phyloP scores from a whole-genome alignment of 2,329 filamentous ascomycete genomes.

The Colletotrichum filicis region DNA sequence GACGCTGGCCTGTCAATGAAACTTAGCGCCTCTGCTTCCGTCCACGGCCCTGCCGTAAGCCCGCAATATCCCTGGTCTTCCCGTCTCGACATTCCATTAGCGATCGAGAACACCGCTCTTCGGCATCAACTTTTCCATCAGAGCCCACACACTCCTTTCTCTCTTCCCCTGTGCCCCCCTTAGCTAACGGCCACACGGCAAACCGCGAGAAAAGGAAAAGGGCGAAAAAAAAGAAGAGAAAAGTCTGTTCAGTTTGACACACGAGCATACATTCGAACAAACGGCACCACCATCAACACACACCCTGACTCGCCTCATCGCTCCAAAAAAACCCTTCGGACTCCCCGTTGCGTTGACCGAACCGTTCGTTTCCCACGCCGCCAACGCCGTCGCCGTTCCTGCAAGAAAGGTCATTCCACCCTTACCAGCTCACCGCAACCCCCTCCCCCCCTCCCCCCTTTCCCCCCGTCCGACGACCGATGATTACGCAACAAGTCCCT shows the following conservation, averaged over 20 bases:
- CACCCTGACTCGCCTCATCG: not conserved
- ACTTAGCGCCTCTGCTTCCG: slow-evolving; percentile 16
- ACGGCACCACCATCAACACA: not conserved
- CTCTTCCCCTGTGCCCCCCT: not conserved
- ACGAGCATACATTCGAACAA: not conserved
- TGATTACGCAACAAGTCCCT: slow-evolving; percentile 33
- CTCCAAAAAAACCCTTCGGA: not conserved
- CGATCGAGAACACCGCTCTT: slow-evolving; percentile 5
- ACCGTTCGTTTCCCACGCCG: not conserved
- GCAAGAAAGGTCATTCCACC: not conserved
- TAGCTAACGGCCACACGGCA: not conserved
- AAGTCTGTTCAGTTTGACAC: not conserved
- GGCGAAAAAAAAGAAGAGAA: not conserved
- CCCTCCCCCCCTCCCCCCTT: not conserved
- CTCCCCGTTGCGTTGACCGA: not conserved
- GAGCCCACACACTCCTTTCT: not conserved
- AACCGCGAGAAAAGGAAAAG: not conserved
- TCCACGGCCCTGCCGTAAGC: not conserved
- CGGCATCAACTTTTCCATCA: not conserved
- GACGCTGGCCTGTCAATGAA: slow-evolving; percentile 14
- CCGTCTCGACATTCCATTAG: slow-evolving; percentile 34
- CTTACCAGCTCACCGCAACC: too few relatives aligned
- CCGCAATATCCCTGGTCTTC: slow-evolving; percentile 5
- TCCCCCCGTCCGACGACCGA: slow-evolving; percentile 12
- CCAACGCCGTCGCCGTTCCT: not conserved